Conservation (phyloP, 768 basidiomycete species). For the Mycena alexandri region DNA sequence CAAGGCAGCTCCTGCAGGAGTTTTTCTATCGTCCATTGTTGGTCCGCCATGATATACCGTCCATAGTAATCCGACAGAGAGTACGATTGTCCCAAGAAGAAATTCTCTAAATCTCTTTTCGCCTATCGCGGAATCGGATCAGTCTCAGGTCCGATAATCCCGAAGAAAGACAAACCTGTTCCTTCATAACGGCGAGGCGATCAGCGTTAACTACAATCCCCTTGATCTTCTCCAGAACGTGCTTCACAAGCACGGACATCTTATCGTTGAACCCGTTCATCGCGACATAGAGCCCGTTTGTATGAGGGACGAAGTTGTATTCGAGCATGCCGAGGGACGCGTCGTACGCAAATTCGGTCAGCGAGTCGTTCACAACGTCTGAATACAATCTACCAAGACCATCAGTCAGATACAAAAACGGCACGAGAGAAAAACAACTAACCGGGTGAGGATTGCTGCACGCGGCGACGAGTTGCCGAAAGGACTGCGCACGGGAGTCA, state of each 20-base stretch:
- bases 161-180: slow-evolving; percentile 68
- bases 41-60: slow-evolving; percentile 76
- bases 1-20: slow-evolving; percentile 80
- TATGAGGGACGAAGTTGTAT: slow-evolving; percentile 74
- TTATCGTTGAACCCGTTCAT: slow-evolving; percentile 95
- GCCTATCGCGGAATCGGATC: slow-evolving; percentile 57
- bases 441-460: slow-evolving; percentile 81
- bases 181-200: slow-evolving; percentile 84
- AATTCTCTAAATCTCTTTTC: slow-evolving; percentile 86
- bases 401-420: slow-evolving; percentile 10
- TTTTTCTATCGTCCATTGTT: slow-evolving; percentile 83
- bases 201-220: slow-evolving; percentile 74
- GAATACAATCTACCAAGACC: slow-evolving; percentile 71
- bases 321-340: slow-evolving; percentile 91
- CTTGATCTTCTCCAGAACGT: slow-evolving; percentile 79
- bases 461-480: slow-evolving; percentile 73
- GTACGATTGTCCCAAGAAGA: slow-evolving; percentile 88
- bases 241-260: slow-evolving; percentile 76
- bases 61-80: slow-evolving; percentile 82
- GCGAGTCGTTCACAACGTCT: slow-evolving; percentile 88
- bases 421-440: slow-evolving; percentile 34
- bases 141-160: too few species aligned
- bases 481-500: slow-evolving; percentile 55
- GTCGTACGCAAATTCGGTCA: slow-evolving; percentile 92
- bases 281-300: slow-evolving; percentile 75